A percentile compares a stretch with the other conserved stretches of the same genome.
Conservation (phyloP, 306 rosid genomes). For the Quercus rubra region DNA sequence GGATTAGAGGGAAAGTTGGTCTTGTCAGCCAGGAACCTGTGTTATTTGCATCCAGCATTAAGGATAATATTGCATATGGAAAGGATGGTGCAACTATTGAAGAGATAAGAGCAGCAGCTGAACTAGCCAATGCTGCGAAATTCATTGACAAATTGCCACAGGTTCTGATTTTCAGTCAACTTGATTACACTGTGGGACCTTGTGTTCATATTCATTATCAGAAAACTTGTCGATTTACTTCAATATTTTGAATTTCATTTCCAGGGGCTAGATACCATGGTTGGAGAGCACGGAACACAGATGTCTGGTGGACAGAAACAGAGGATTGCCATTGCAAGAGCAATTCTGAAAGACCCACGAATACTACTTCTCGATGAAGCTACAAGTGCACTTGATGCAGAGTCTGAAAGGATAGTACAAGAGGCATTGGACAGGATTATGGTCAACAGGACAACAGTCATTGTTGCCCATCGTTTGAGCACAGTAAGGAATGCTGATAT, state of each 20-base stretch:
- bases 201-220: background rate
- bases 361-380: conserved; percentile 72
- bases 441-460: conserved; percentile 56
- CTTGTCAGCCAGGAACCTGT: conserved; percentile 53
- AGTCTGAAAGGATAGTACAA: conserved; percentile 66
- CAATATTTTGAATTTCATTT: background rate
- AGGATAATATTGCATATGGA: conserved; percentile 44
- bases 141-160: conserved; percentile 42
- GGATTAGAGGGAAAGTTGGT: conserved; percentile 38
- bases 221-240: background rate
- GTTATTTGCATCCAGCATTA: conserved; percentile 41
- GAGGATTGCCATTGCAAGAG: conserved; percentile 70
- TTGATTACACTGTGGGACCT: conserved; percentile 1
- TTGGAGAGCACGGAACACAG: conserved; percentile 73
- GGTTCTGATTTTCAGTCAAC: conserved; percentile 16
- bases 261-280: conserved; percentile 64
- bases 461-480: conserved; percentile 75
- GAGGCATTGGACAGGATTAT: conserved; percentile 65
- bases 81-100: conserved; percentile 39
- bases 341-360: conserved; percentile 67
- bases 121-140: conserved; percentile 42
- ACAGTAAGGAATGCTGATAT: conserved; percentile 54
- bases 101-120: conserved; percentile 38
- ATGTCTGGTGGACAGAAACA: conserved; percentile 72
- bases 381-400: conserved; percentile 69